Evolutionary conservation across 495 filamentous ascomycete species (phyloP), one percentile per base, ranked within the genome.

Genomic region (Penicillium chermesinum): DNA sequence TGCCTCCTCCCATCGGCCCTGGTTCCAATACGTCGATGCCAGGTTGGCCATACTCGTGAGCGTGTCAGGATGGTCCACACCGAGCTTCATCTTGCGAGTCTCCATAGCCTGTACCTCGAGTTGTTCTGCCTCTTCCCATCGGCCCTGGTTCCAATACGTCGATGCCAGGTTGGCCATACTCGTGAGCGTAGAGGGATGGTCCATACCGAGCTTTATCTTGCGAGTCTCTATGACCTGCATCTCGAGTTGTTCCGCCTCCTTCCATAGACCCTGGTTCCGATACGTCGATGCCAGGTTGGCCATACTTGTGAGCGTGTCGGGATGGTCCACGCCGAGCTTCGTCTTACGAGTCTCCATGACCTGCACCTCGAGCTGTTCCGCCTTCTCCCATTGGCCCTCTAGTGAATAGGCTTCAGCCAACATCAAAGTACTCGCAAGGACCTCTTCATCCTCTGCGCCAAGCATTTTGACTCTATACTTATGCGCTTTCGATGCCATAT

Each of bases 241-340:
- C 14, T 34, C 8, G 12, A 70, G 51, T 35, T 50, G 22, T 30
- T 57, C 54, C 2, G 58, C 49, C 43, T 67, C 63, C 16, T 54
- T 44, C 46, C 27, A 69, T 30, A 55, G 64, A 13, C 45, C 38
- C 44, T 63, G 57, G 6, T n/a, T 33, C n/a, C 18, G 38, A 43
- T 61, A 66, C n/a, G 38, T 52, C 25, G 15, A 17, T 16, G 58
- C 57, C 6, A 70, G 50, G 20, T 27, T 44, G 19, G 32, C 37
- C 54, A 65, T 60, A 16, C 44, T 53, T n/a, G 39, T 40, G 5
- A 63, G 39, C 14, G 72, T 74, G 14, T 54, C 14, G 18, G 63
- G 65, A 58, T 76, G 62, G 19, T 69, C 55, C 30, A 38, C 46
- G 14, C 74, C 71, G 21, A 57, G 53, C 30, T 44, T 50, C 17